A percentile compares a stretch with the other conserved stretches of the same genome.
phyloP scores from a whole-genome alignment of 2,329 filamentous ascomycete genomes.

The Scytalidium sp. region DNA sequence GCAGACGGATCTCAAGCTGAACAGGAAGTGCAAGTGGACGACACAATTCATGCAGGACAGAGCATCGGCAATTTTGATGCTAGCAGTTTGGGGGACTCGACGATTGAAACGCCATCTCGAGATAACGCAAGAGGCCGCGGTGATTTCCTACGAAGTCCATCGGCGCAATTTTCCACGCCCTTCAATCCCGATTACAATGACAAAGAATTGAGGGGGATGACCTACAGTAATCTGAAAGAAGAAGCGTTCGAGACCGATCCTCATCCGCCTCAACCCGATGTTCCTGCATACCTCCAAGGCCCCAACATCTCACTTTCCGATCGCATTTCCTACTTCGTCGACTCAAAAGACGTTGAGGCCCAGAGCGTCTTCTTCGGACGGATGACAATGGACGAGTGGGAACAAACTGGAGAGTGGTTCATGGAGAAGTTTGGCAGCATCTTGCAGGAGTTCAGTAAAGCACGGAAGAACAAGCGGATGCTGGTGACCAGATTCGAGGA shows the following conservation, averaged over 20 bases:
- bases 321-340: conserved; percentile 13
- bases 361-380: conserved; percentile 16
- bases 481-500: conserved; percentile 20
- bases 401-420: conserved; percentile 27
- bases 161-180: background rate
- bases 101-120: background rate
- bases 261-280: background rate
- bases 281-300: conserved; percentile 9
- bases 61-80: background rate
- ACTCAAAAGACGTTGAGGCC: background rate
- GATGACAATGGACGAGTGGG: conserved; percentile 26
- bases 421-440: conserved; percentile 20
- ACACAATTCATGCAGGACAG: background rate
- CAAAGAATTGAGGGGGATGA: conserved; percentile 18
- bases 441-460: conserved; percentile 17
- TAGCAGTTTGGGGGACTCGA: background rate
- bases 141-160: background rate
- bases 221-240: conserved; percentile 15
- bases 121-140: background rate
- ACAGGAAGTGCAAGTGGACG: background rate
- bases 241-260: conserved; percentile 15
- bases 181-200: conserved; percentile 12
- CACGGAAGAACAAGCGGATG: conserved; percentile 21
- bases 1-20: background rate
- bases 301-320: conserved; percentile 10